Evolutionary conservation across 1,139 yeast species (phyloP), one percentile per base, ranked within the genome.

Genomic region (Yarrowia galli): DNA sequence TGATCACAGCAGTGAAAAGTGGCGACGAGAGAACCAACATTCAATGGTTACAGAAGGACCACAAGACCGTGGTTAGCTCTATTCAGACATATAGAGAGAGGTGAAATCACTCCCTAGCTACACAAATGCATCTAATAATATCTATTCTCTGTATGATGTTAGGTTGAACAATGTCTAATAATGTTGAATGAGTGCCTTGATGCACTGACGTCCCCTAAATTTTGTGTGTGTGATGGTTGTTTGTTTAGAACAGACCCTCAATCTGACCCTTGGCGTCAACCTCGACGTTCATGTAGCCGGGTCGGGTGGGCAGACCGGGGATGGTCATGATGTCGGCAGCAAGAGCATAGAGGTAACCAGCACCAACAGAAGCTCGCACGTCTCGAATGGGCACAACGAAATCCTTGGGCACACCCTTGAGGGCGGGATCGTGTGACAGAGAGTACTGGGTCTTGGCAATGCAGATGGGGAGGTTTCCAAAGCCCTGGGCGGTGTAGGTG

Each of bases 391-490:
- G 99, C 82, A 95, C 91, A 69, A 87, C 89, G 82, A 93, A 95
- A 10, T 97, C 98, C 12, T 91, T 85, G 72, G 99, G 99, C 53
- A 92, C 97, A 79, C 98, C 98, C 83, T 92, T 92, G 79, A 95
- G 85, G 65, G 85, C 84, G 64, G 98, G 95, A 79, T 95, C 98
- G 77, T 93, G 98, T 18, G 98, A 92, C 74, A 95, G 84, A 20
- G 98, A 92, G 82, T 95, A 95, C 80, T 95, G 99, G 2, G 99
- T 95, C 84, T 95, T 95, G 73, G 99, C 99, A 76, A 95, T 89
- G 83, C 99, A 95, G 74, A 95, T 89, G 70, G 99, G 99, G 76
- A 95, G 83, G 78, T 92, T 84, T 71, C 92, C 95, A 77, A 91
- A 95, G 9, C 98, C 98, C 82, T 93, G 98, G 69, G 84, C 81